A percentile compares a stretch with the other conserved stretches of the same genome.
phyloP scores from a whole-genome alignment of 164 flowering plant species.

The Vitis labrusca region DNA sequence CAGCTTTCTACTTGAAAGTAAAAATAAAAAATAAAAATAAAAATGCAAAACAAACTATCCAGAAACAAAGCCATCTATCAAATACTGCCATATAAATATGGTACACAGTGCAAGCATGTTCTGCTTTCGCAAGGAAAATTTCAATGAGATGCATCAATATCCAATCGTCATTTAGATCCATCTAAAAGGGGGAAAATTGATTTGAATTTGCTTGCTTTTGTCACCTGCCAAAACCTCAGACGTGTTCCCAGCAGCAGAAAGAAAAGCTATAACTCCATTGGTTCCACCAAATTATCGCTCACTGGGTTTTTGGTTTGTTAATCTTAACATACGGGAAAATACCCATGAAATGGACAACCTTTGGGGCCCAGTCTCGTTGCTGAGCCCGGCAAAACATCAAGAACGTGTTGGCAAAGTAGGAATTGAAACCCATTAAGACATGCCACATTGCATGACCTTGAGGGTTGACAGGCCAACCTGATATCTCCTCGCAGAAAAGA shows the following conservation, averaged over 20 bases:
- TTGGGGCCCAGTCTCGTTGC: constrained; percentile 70
- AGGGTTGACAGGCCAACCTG: constrained; percentile 55
- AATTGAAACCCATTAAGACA: constrained; percentile 72
- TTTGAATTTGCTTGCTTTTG: not conserved
- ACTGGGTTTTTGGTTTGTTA: constrained; percentile 61
- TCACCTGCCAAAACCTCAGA: not conserved
- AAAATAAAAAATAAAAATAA: not conserved
- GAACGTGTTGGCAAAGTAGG: constrained; percentile 78
- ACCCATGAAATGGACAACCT: constrained; percentile 48
- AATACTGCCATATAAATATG: constrained; percentile 17
- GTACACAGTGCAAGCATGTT: constrained; percentile 14
- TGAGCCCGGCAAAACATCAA: constrained; percentile 87
- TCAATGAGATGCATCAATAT: not conserved
- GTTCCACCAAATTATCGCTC: constrained; percentile 12
- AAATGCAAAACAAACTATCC: not conserved
- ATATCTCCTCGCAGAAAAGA: constrained; percentile 45
- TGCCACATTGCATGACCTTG: constrained; percentile 92
- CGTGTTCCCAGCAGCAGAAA: not conserved
- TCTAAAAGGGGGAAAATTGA: not conserved
- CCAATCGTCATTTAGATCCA: constrained; percentile 5
- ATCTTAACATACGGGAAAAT: constrained; percentile 75
- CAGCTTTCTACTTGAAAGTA: not conserved
- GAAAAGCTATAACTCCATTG: not conserved
- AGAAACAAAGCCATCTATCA: not conserved
- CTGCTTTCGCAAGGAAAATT: constrained; percentile 18